These are phyloP conservation scores for Zygotorulaspora danielsina DNA, from an alignment of 805 yeast species.

Conservation along the genomic window DNA sequence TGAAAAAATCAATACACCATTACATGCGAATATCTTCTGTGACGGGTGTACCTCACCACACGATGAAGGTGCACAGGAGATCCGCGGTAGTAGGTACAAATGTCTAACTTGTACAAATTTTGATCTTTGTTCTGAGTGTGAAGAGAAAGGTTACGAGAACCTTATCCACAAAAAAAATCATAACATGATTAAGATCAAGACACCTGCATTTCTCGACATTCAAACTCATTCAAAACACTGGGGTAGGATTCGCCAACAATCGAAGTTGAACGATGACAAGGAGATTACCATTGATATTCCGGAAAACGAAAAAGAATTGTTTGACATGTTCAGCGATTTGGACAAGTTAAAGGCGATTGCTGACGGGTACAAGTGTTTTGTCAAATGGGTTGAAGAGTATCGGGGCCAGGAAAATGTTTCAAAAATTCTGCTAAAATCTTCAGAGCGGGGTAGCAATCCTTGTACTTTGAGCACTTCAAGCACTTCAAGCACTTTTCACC, in stretches of 20 bases:
- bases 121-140: slow-evolving; percentile 44
- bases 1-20: slow-evolving; percentile 2
- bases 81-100: slow-evolving; percentile 43
- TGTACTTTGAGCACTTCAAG: neutral
- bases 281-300: slow-evolving; percentile 25
- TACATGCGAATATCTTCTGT: slow-evolving; percentile 20
- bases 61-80: slow-evolving; percentile 12
- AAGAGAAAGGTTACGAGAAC: slow-evolving; percentile 17
- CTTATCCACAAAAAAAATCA: slow-evolving; percentile 20
- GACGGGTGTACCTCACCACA: slow-evolving; percentile 29
- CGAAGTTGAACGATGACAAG: slow-evolving; percentile 2
- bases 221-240: slow-evolving; percentile 1
- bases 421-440: neutral
- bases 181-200: slow-evolving; percentile 19
- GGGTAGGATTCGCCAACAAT: neutral
- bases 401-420: slow-evolving; percentile 12
- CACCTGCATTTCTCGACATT: slow-evolving; percentile 10
- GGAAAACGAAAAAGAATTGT: slow-evolving; percentile 17
- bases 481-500: neutral
- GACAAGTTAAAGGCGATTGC: slow-evolving; percentile 20
- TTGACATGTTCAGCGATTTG: slow-evolving; percentile 26
- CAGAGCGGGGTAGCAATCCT: too few relatives aligned
- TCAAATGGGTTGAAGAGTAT: slow-evolving; percentile 12
- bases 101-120: slow-evolving; percentile 47
- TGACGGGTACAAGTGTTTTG: slow-evolving; percentile 19